Conservation (phyloP, 129 eudicot genomes). For the Flaveria linearis region DNA sequence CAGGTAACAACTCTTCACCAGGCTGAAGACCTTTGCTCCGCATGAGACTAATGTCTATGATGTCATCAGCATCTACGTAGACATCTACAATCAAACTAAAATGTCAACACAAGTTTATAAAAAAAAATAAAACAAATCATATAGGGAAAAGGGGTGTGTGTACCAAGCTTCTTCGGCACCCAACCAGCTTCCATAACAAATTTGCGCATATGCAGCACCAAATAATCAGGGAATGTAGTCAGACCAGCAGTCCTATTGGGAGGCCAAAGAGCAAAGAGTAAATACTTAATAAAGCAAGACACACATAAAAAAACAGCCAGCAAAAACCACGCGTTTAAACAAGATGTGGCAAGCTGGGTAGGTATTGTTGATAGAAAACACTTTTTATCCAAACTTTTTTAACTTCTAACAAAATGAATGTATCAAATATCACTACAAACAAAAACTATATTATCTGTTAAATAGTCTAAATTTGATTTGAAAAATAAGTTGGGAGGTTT, state of each 20-base stretch:
- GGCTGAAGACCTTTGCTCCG: conserved; percentile 97
- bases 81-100: conserved; percentile 58
- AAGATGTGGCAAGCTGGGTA: background rate
- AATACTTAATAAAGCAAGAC: background rate
- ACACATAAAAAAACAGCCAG: background rate
- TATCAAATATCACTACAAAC: background rate
- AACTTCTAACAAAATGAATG: background rate
- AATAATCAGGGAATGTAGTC: conserved; percentile 93
- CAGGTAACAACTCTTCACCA: conserved; percentile 93
- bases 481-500: background rate
- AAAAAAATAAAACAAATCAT: background rate
- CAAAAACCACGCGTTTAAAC: background rate
- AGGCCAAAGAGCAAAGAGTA: background rate
- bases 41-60: conserved; percentile 81
- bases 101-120: conserved; percentile 7
- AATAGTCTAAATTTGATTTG: background rate
- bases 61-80: conserved; percentile 87
- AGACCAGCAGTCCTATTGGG: conserved; percentile 78
- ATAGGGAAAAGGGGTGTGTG: background rate
- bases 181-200: conserved; percentile 98
- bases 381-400: background rate
- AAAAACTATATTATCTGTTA: background rate
- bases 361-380: background rate
- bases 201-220: conserved; percentile 97
- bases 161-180: conserved; percentile 99